Conservation (phyloP, 2,329 filamentous ascomycete species). For the Penicillium frequentans region DNA sequence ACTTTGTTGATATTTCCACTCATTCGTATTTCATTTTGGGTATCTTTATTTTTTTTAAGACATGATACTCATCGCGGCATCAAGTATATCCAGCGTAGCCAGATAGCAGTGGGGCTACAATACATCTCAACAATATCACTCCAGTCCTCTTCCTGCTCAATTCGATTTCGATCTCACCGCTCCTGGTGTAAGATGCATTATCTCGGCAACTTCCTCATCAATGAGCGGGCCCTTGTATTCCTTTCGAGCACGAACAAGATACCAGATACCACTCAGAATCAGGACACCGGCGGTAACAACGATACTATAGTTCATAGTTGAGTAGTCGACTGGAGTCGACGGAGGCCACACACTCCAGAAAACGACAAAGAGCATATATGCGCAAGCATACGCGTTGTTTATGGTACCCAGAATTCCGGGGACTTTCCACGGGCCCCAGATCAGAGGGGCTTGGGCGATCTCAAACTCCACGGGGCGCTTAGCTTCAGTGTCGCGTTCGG, state of each 20-base stretch:
- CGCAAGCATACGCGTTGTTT: conserved; percentile 57
- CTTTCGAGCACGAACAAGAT: conserved; percentile 43
- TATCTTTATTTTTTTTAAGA: background rate
- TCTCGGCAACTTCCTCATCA: conserved; percentile 27
- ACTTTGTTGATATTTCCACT: background rate
- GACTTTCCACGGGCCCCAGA: conserved; percentile 59
- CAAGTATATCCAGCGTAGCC: background rate
- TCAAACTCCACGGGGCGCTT: conserved; percentile 15
- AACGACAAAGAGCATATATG: conserved; percentile 55
- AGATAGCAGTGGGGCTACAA: background rate
- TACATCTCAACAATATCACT: background rate
- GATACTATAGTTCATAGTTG: conserved; percentile 51
- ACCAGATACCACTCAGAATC: conserved; percentile 51
- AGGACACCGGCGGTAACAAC: conserved; percentile 46
- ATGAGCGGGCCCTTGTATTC: conserved; percentile 50
- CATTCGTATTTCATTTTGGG: background rate
- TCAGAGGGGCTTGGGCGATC: conserved; percentile 29
- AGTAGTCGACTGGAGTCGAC: conserved; percentile 28
- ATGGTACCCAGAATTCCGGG: conserved; percentile 52
- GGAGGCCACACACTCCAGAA: conserved; percentile 59
- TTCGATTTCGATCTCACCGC: conserved; percentile 1
- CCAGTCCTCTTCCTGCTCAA: background rate
- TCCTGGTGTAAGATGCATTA: conserved; percentile 18
- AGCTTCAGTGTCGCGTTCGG: conserved; percentile 23
- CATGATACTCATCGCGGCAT: background rate